Evolutionary conservation across 2,329 filamentous ascomycete species (phyloP), one percentile per base, ranked within the genome.

Genomic region (Eutypa lata): DNA sequence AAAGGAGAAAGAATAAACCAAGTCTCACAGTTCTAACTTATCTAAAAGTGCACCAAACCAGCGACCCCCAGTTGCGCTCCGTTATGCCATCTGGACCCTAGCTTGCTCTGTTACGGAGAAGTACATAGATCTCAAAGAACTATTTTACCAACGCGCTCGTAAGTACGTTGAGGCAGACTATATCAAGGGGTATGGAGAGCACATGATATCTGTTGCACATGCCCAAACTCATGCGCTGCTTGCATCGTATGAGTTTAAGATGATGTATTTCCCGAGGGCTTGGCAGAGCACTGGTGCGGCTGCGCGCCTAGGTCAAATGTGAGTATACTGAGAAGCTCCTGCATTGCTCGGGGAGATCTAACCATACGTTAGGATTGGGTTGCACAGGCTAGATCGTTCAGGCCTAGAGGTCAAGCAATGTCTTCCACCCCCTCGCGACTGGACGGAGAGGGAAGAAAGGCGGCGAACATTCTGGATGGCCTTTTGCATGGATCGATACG

Each of bases 1-100:
- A n/a, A n/a, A n/a, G n/a, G n/a, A n/a, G n/a, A n/a, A n/a, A n/a
- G n/a, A n/a, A n/a, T n/a, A n/a, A n/a, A n/a, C n/a, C n/a, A n/a
- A n/a, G 28, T 52, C 49, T 46, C 2, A 7, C 19, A 37, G 48
- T 31, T 48, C 55, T 57, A 47, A 60, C 50, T 43, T 28, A 48
- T 14, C 22, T 28, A 48, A 35, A 55, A 86, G 83, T 50, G 84
- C 90, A n/a, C 91, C 91, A 18, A 86, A 86, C 57, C 87, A 91
- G 75, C 84, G 93, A 24, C 93, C 94, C 2, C 91, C 93, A 0
- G 85, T 96, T 28, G 91, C 89, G 59, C 74, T 99, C 48, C 86
- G 94, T 61, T 99, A 99, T 72, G 91, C 90, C 51, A 95, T 97
- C 79, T 97, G 93, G 93, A 90, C 88, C n/a, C 75, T 91, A 64